phyloP scores from a whole-genome alignment of 805 yeast species.

The Pichia deserticola region DNA sequence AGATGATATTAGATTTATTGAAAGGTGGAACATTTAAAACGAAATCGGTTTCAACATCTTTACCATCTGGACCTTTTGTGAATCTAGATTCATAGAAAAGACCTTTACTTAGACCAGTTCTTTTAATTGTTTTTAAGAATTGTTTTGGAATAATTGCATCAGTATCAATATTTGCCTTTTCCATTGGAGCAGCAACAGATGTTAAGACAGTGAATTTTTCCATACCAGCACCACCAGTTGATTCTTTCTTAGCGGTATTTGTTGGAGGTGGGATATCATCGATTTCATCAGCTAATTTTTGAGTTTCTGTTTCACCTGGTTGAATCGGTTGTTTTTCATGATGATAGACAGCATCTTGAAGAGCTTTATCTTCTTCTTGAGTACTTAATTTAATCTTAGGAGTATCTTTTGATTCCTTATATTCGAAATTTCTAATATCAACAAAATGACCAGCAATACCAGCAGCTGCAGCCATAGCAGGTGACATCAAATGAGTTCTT shows the following conservation, averaged over 20 bases:
- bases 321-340: constrained; percentile 58
- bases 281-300: constrained; percentile 42
- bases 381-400: constrained; percentile 46
- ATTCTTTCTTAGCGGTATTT: constrained; percentile 27
- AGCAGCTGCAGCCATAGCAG: constrained; percentile 99
- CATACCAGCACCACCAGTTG: constrained; percentile 51
- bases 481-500: constrained; percentile 96
- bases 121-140: constrained; percentile 93
- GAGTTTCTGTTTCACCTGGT: constrained; percentile 45
- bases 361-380: constrained; percentile 39
- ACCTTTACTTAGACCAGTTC: constrained; percentile 88
- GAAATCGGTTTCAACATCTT: constrained; percentile 80
- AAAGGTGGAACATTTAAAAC: constrained; percentile 82
- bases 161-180: constrained; percentile 93
- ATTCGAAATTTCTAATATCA: constrained; percentile 80
- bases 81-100: constrained; percentile 89
- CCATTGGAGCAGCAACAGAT: constrained; percentile 90
- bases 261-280: constrained; percentile 57
- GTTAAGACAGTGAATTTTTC: constrained; percentile 68
- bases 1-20: constrained; percentile 69
- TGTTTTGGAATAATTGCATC: constrained; percentile 99
- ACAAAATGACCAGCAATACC: constrained; percentile 85
- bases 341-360: constrained; percentile 64
- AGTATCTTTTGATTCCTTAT: constrained; percentile 46
- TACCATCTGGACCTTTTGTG: constrained; percentile 57